These are phyloP conservation scores for Salvia hispanica DNA, from an alignment of 257 asterid genomes.

Conservation along the genomic window DNA sequence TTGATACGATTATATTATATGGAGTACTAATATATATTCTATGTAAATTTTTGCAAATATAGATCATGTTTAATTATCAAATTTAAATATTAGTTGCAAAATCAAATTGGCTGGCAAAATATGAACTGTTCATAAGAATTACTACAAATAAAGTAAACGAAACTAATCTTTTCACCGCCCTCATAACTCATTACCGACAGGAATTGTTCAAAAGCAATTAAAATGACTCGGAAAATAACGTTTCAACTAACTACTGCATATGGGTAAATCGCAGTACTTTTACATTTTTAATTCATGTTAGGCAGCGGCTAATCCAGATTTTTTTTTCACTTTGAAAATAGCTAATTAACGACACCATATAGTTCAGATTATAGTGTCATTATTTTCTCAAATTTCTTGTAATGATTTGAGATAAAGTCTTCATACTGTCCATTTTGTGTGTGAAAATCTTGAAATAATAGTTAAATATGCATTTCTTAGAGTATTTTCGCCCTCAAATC, in stretches of 20 bases:
- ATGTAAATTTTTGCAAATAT: too few species aligned
- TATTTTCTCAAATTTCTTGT: neutral
- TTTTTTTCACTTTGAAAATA: neutral
- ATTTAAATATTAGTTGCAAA: too few species aligned
- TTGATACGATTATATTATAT: too few species aligned
- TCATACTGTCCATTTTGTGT: too few species aligned
- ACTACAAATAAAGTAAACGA: neutral
- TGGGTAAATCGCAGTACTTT: neutral
- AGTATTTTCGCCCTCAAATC: too few species aligned
- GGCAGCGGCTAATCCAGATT: neutral
- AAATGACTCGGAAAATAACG: neutral
- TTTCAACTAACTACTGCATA: conserved; percentile 3
- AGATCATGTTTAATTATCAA: too few species aligned
- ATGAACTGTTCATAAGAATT: neutral
- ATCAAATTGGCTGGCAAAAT: neutral
- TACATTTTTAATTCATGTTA: neutral
- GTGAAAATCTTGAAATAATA: too few species aligned
- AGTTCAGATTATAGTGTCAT: neutral
- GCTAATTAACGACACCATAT: neutral
- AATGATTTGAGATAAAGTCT: too few species aligned
- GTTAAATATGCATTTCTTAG: too few species aligned
- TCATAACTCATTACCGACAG: conserved; percentile 2
- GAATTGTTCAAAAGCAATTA: neutral
- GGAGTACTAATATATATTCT: too few species aligned
- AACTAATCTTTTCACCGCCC: neutral